phyloP scores from a whole-genome alignment of 1,139 yeast species.

The Yamadazyma membranifaciens region DNA sequence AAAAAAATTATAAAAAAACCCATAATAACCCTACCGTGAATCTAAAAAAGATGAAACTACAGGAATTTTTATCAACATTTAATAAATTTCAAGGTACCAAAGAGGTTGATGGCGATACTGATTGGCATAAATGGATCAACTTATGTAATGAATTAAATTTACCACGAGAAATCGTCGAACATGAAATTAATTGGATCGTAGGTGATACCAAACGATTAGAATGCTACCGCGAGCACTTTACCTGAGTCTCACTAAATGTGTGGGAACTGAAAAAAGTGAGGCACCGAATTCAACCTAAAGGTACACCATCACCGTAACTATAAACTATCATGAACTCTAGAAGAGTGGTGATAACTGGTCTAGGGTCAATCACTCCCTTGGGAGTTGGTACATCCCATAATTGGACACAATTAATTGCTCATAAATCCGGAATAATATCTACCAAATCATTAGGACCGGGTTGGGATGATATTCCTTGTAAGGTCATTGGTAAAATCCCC shows the following conservation, averaged over 20 bases:
- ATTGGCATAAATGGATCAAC: conserved; percentile 31
- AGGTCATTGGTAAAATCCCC: conserved; percentile 76
- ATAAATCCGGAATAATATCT: conserved; percentile 57
- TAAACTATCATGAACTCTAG: conserved; percentile 6
- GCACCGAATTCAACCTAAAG: too few relatives aligned
- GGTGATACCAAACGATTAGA: conserved; percentile 42
- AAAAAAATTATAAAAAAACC: conserved; percentile 4
- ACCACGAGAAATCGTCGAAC: conserved; percentile 24
- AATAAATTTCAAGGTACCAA: conserved; percentile 1
- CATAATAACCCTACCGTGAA: conserved; percentile 18
- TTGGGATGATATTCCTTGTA: conserved; percentile 65
- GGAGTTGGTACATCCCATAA: conserved; percentile 63
- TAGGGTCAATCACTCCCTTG: conserved; percentile 82
- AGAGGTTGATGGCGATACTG: conserved; percentile 9
- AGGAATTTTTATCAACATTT: conserved; percentile 16
- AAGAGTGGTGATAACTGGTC: conserved; percentile 88
- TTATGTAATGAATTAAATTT: conserved; percentile 22
- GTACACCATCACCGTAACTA: too few relatives aligned
- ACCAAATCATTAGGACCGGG: conserved; percentile 47
- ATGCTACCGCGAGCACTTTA: conserved; percentile 21
- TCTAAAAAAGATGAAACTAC: conserved; percentile 27
- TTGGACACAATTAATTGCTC: conserved; percentile 53
- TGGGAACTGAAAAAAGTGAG: conserved; percentile 2
- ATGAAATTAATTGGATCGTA: conserved; percentile 37
- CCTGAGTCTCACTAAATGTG: background rate